A percentile compares a stretch with the other conserved stretches of the same genome.
Conservation (phyloP, 2,329 filamentous ascomycete species). For the Lachnellula arida region DNA sequence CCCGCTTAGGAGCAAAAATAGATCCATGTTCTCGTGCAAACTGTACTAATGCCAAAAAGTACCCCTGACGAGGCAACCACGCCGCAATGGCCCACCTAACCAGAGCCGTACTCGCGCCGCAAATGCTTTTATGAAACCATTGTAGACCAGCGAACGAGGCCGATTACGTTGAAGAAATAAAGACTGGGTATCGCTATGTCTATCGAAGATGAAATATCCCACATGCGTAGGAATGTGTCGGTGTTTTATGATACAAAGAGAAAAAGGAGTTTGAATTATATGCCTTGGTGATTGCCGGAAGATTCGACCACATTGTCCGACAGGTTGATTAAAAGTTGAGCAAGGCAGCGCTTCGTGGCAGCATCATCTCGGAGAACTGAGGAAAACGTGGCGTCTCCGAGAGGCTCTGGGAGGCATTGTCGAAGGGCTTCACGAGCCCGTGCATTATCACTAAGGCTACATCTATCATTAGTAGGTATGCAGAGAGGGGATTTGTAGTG, state of each 20-base stretch:
- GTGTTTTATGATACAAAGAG: constrained; percentile 29
- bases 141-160: constrained; percentile 23
- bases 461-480: constrained; percentile 8
- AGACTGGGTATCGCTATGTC: constrained; percentile 32
- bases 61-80: constrained; percentile 5
- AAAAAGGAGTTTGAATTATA: constrained; percentile 19
- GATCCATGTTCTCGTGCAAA: constrained; percentile 10
- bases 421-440: constrained; percentile 90
- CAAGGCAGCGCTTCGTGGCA: constrained; percentile 93
- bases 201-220: constrained; percentile 32
- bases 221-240: constrained; percentile 23
- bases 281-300: constrained; percentile 29
- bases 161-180: constrained; percentile 24
- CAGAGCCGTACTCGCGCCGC: constrained; percentile 16
- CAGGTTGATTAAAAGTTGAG: constrained; percentile 94
- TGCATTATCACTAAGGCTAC: constrained; percentile 88
- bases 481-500: not conserved
- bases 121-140: constrained; percentile 28
- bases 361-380: constrained; percentile 95
- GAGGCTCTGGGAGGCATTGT: constrained; percentile 94
- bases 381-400: constrained; percentile 96
- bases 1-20: constrained; percentile 13
- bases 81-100: constrained; percentile 19
- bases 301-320: constrained; percentile 71
- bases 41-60: not conserved